These are phyloP conservation scores for Fusarium mangiferae DNA, from an alignment of 2,329 filamentous ascomycete species.

Conservation along the genomic window DNA sequence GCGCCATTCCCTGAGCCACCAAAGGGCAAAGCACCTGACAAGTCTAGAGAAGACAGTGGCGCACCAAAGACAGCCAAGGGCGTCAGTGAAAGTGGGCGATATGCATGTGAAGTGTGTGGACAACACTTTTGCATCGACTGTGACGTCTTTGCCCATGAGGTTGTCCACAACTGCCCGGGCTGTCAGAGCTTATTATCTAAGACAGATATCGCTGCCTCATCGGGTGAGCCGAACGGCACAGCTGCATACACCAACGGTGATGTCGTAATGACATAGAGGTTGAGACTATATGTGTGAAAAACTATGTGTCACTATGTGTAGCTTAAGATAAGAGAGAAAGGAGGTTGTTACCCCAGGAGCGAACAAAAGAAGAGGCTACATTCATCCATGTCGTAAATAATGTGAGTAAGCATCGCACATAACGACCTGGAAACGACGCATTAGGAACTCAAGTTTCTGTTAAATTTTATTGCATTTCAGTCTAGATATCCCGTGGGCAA, in stretches of 20 bases:
- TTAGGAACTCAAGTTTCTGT: slow-evolving; percentile 7
- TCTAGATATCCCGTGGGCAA: background rate
- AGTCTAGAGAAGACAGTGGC: slow-evolving; percentile 35
- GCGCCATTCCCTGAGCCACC: slow-evolving; percentile 71
- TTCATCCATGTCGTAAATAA: slow-evolving; percentile 15
- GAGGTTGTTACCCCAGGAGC: slow-evolving; percentile 22
- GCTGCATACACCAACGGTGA: slow-evolving; percentile 51
- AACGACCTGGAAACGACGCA: slow-evolving; percentile 18
- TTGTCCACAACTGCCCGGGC: slow-evolving; percentile 94
- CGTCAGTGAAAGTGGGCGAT: slow-evolving; percentile 86
- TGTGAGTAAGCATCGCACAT: slow-evolving; percentile 14
- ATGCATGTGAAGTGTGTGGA: slow-evolving; percentile 86
- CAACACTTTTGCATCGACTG: slow-evolving; percentile 98
- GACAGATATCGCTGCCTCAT: slow-evolving; percentile 23
- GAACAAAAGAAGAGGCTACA: slow-evolving; percentile 15
- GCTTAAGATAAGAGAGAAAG: background rate
- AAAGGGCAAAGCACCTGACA: slow-evolving; percentile 34
- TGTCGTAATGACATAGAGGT: slow-evolving; percentile 53
- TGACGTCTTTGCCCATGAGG: slow-evolving; percentile 93
- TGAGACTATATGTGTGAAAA: background rate
- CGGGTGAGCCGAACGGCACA: slow-evolving; percentile 45
- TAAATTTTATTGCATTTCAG: slow-evolving; percentile 12
- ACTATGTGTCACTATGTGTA: background rate
- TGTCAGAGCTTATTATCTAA: slow-evolving; percentile 68
- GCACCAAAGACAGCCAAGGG: slow-evolving; percentile 59